A percentile compares a stretch with the other conserved stretches of the same genome.
phyloP scores from a whole-genome alignment of 192 early-diverging fungal species.

The Phycomyces nitens region DNA sequence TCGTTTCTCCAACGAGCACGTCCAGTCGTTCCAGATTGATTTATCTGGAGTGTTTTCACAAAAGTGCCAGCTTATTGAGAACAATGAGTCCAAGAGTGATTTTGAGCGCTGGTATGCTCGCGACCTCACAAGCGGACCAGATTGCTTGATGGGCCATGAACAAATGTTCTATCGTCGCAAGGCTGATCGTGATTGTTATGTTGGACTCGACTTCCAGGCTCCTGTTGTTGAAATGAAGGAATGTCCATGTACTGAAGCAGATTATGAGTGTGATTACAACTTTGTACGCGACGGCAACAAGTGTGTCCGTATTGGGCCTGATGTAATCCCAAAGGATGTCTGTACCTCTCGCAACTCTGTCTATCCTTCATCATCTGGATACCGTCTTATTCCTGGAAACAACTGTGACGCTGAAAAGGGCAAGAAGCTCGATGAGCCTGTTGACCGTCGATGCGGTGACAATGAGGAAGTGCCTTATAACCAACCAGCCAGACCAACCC shows the following conservation, averaged over 20 bases:
- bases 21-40: constrained; percentile 66
- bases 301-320: constrained; percentile 58
- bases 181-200: constrained; percentile 69
- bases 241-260: constrained; percentile 76
- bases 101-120: constrained; percentile 75
- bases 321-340: constrained; percentile 54
- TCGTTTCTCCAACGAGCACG: constrained; percentile 9
- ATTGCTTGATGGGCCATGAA: constrained; percentile 85
- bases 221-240: constrained; percentile 48
- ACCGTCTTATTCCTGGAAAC: constrained; percentile 82
- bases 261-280: constrained; percentile 95
- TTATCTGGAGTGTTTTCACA: constrained; percentile 56
- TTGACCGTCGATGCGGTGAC: constrained; percentile 37
- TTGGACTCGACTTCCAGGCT: constrained; percentile 60
- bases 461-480: constrained; percentile 2
- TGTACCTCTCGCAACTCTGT: constrained; percentile 60
- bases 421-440: constrained; percentile 51
- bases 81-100: constrained; percentile 55
- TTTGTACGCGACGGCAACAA: constrained; percentile 48
- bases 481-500: constrained; percentile 11
- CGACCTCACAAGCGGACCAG: constrained; percentile 46
- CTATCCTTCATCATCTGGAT: constrained; percentile 76
- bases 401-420: constrained; percentile 56
- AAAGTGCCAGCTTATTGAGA: constrained; percentile 61
- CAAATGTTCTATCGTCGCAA: constrained; percentile 75